Evolutionary conservation across 1,139 yeast genomes (phyloP).

Genomic region (Waltiozyma solani): DNA sequence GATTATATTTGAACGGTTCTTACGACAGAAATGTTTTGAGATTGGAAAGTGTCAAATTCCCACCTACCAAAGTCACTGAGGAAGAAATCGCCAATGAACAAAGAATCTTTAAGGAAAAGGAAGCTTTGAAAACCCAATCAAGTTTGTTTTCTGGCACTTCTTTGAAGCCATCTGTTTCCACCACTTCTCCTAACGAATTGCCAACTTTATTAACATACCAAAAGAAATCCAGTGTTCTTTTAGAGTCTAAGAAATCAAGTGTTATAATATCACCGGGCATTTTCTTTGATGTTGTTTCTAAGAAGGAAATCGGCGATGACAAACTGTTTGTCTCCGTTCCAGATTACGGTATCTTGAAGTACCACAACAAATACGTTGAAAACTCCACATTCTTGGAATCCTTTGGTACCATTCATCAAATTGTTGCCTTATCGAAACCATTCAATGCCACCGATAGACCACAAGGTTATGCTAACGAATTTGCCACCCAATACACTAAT

Average conservation of each 20-base stretch:
- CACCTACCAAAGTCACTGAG: constrained; percentile 60
- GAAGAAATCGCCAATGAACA: constrained; percentile 39
- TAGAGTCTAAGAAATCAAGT: constrained; percentile 30
- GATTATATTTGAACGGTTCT: constrained; percentile 56
- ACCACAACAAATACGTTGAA: constrained; percentile 62
- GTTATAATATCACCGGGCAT: constrained; percentile 77
- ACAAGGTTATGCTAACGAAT: constrained; percentile 71
- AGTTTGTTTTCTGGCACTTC: constrained; percentile 10
- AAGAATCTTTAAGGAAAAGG: constrained; percentile 29
- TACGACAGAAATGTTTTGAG: constrained; percentile 31
- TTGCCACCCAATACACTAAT: constrained; percentile 73
- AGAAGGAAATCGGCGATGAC: constrained; percentile 18
- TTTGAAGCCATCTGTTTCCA: constrained; percentile 4
- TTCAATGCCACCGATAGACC: constrained; percentile 68
- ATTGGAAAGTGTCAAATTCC: constrained; percentile 53
- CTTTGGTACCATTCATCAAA: constrained; percentile 60
- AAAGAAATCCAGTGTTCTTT: constrained; percentile 31
- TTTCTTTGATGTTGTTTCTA: constrained; percentile 43
- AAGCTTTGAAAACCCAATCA: constrained; percentile 20
- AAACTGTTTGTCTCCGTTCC: constrained; percentile 68
- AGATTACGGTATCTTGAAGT: constrained; percentile 74
- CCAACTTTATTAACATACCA: constrained; percentile 26
- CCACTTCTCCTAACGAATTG: constrained; percentile 8
- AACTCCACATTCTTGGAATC: constrained; percentile 69
- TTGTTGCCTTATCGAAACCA: constrained; percentile 58